A percentile compares a stretch with the other conserved stretches of the same genome.
Evolutionary conservation across 2,329 filamentous ascomycete species (phyloP).

Genomic region (Trichoderma guizhouense): DNA sequence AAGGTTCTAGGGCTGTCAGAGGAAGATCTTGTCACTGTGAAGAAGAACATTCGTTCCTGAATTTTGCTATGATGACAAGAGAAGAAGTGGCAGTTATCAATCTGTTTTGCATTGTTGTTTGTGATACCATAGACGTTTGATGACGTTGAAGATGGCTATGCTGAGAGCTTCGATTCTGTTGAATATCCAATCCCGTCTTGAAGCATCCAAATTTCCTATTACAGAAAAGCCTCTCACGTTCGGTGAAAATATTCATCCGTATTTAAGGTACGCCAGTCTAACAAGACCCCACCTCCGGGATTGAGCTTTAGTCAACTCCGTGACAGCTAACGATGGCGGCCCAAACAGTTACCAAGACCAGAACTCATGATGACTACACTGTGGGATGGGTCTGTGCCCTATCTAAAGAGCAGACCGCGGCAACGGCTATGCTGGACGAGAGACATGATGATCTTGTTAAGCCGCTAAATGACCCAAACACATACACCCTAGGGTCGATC

Average conservation of each 20-base stretch:
- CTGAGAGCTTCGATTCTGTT: not conserved
- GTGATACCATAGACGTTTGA: slow-evolving; percentile 17
- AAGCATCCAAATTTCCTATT: not conserved
- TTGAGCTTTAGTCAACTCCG: not conserved
- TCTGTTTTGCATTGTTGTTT: not conserved
- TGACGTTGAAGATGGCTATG: not conserved
- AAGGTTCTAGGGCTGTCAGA: slow-evolving; percentile 44
- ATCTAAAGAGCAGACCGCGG: not conserved
- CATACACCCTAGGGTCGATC: not conserved
- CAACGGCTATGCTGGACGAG: not conserved
- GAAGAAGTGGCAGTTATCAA: not conserved
- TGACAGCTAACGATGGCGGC: not conserved
- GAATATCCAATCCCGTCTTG: not conserved
- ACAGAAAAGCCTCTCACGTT: not conserved
- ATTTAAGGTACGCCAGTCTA: not conserved
- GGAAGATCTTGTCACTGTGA: slow-evolving; percentile 46
- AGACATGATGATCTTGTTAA: not conserved
- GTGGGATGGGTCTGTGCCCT: not conserved
- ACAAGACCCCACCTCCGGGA: not conserved
- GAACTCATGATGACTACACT: not conserved
- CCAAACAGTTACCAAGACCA: not conserved
- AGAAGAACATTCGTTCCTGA: slow-evolving; percentile 39
- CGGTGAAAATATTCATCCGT: not conserved
- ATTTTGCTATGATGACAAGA: not conserved
- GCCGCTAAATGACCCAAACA: not conserved